Base-by-base conservation (phyloP, 768 basidiomycete species). In the Phlebiopsis gigantea region DNA sequence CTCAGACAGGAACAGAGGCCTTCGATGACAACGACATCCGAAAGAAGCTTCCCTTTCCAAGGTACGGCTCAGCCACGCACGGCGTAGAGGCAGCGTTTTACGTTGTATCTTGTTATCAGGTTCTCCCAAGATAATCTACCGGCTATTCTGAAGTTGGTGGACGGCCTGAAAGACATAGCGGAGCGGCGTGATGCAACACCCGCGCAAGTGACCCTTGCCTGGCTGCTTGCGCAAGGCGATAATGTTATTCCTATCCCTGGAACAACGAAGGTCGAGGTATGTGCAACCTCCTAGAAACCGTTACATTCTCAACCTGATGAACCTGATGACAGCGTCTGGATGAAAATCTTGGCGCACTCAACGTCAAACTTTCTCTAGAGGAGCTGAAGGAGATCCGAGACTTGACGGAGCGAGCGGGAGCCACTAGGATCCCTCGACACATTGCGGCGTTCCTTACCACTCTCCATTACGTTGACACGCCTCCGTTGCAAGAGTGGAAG, bases 11-110 rank as follows among this genome's bases (percentile, higher is more conserved):
- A 0, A 71, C 69, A 41, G 50, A 51, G 9, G 72, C 75, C 54
- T 73, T 79, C 52, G 73, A 69, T 25, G 59, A 62, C 48, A 61
- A 53, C n/a, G 77, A 78, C 58, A 67, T 70, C 22, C 59, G 78
- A 12, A 24, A 43, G 34, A n/a, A 9, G 39, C 46, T 60, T 31
- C 56, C 30, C 51, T 39, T 39, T 39, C 34, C 34, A 17, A 45
- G 44, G 44, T 45, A 45, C 2, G 12, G 15, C 2, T 19, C n/a
- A 4, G 34, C 8, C 34, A 9, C 34, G 17, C 44, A 17, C 5
- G 34, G 12, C 8, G 12, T 3, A 5, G 15, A 19, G 24, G 10
- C n/a, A 17, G 15, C 24, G n/a, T 45, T 9, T 22, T 2, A 47
- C 44, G n/a, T 21, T 45, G 3, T 9, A 45, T 3, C 44, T 21